Percentiles rank a stretch among this genome's conserved stretches.
Evolutionary conservation across 2,329 filamentous ascomycete genomes (phyloP).

Genomic region (Monosporascus cannonballus): DNA sequence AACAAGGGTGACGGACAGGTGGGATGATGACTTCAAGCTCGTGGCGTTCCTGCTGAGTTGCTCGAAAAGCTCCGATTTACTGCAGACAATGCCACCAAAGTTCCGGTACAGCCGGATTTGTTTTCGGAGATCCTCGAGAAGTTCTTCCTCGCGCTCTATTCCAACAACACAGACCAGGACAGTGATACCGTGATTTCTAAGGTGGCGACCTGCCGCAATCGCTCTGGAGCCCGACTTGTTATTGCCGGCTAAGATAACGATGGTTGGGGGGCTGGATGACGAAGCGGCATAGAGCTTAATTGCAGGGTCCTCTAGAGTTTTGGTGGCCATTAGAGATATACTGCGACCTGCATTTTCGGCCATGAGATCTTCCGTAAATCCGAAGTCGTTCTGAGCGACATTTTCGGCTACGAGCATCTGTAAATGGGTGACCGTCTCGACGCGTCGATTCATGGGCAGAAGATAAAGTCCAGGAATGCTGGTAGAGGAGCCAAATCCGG

Average conservation of each 20-base stretch:
- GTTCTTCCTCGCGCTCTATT: conserved; percentile 73
- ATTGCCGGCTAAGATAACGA: conserved; percentile 88
- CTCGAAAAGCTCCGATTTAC: conserved; percentile 56
- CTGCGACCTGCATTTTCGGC: conserved; percentile 86
- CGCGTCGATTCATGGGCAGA: conserved; percentile 47
- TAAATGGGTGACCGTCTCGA: conserved; percentile 62
- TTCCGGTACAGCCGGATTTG: conserved; percentile 81
- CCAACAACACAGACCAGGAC: conserved; percentile 80
- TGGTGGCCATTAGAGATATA: conserved; percentile 76
- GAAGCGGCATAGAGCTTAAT: conserved; percentile 39
- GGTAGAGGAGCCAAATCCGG: conserved; percentile 27
- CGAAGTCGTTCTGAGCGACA: conserved; percentile 80
- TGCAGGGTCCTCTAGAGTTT: conserved; percentile 57
- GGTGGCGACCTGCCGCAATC: conserved; percentile 77
- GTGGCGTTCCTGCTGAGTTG: conserved; percentile 44
- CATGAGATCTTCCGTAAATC: conserved; percentile 83
- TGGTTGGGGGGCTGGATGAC: conserved; percentile 29
- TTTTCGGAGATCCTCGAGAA: conserved; percentile 72
- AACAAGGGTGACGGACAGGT: conserved; percentile 23
- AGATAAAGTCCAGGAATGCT: conserved; percentile 43
- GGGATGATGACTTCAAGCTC: conserved; percentile 19
- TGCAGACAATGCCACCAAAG: conserved; percentile 68
- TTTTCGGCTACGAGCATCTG: conserved; percentile 93
- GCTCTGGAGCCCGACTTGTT: conserved; percentile 83
- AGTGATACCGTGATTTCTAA: conserved; percentile 75